A percentile compares a stretch with the other conserved stretches of the same genome.
phyloP scores from a whole-genome alignment of 2,329 filamentous ascomycete species.

The Fusarium sp. region DNA sequence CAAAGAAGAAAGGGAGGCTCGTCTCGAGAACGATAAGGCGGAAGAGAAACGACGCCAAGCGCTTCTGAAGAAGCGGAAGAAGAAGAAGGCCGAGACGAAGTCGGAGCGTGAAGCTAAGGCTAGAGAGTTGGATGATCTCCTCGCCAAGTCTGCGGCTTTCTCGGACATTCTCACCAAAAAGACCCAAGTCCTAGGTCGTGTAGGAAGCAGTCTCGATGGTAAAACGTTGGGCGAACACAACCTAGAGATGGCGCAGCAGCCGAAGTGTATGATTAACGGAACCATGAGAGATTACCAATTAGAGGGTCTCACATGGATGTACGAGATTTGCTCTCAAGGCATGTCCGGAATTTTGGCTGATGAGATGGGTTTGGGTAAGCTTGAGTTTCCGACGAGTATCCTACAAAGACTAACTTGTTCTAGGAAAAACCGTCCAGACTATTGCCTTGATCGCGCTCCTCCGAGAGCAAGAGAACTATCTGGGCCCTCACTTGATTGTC shows the following conservation, averaged over 20 bases:
- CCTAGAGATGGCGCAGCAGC: slow-evolving; percentile 86
- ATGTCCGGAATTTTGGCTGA: slow-evolving; percentile 93
- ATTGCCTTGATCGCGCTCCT: slow-evolving; percentile 90
- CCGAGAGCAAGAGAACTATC: slow-evolving; percentile 86
- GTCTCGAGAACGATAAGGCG: slow-evolving; percentile 59
- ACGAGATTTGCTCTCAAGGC: slow-evolving; percentile 83
- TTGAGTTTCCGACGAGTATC: accelerated
- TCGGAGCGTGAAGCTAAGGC: slow-evolving; percentile 71
- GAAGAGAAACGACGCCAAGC: slow-evolving; percentile 64
- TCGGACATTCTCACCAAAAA: slow-evolving; percentile 75
- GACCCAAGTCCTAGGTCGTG: slow-evolving; percentile 73
- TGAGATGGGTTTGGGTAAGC: slow-evolving; percentile 86
- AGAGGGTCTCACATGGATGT: slow-evolving; percentile 96
- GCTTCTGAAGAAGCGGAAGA: slow-evolving; percentile 57
- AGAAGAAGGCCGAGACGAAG: slow-evolving; percentile 67
- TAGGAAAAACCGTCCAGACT: slow-evolving; percentile 91
- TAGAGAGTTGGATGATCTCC: slow-evolving; percentile 70
- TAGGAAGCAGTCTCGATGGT: slow-evolving; percentile 73
- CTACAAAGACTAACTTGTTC: slow-evolving; percentile 12
- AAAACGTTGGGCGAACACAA: slow-evolving; percentile 74
- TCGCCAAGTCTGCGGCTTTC: slow-evolving; percentile 72
- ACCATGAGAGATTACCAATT: slow-evolving; percentile 96
- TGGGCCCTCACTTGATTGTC: slow-evolving; percentile 90
- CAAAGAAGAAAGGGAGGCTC: slow-evolving; percentile 57
- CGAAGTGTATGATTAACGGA: slow-evolving; percentile 86